Evolutionary conservation across 2,329 filamentous ascomycete species (phyloP).

Genomic region (Aaosphaeria pasadenensis): DNA sequence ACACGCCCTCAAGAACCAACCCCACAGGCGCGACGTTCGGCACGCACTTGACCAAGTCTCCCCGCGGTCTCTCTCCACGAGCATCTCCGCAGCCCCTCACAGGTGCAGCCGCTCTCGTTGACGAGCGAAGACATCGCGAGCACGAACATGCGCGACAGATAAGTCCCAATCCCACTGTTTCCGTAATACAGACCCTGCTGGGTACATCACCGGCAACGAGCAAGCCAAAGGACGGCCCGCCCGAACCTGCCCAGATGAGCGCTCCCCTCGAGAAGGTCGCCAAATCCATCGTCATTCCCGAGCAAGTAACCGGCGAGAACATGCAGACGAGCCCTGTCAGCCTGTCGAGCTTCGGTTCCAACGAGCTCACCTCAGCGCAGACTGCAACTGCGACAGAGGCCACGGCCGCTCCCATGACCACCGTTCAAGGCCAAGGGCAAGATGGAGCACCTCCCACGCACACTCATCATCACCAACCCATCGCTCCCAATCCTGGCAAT

Average conservation of each 20-base stretch:
- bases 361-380: conserved; percentile 46
- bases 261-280: conserved; percentile 48
- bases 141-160: conserved; percentile 40
- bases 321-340: conserved; percentile 54
- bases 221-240: conserved; percentile 42
- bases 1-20: conserved; percentile 33
- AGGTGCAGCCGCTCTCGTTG: conserved; percentile 47
- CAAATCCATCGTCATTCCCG: conserved; percentile 50
- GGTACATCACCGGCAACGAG: conserved; percentile 41
- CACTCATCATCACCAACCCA: conserved; percentile 27
- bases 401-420: conserved; percentile 44
- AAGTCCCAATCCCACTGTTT: conserved; percentile 47
- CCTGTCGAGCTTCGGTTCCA: conserved; percentile 52
- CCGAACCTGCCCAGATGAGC: conserved; percentile 44
- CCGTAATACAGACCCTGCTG: conserved; percentile 43
- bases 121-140: conserved; percentile 44
- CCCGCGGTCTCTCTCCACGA: conserved; percentile 39
- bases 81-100: conserved; percentile 44
- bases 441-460: conserved; percentile 34
- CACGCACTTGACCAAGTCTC: conserved; percentile 41
- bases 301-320: conserved; percentile 41
- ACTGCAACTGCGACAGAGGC: conserved; percentile 51
- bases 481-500: conserved; percentile 32
- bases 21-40: conserved; percentile 31
- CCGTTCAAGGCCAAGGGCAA: conserved; percentile 35